phyloP scores from a whole-genome alignment of 805 yeast species.

The Saccharomycopsis fermentans region DNA sequence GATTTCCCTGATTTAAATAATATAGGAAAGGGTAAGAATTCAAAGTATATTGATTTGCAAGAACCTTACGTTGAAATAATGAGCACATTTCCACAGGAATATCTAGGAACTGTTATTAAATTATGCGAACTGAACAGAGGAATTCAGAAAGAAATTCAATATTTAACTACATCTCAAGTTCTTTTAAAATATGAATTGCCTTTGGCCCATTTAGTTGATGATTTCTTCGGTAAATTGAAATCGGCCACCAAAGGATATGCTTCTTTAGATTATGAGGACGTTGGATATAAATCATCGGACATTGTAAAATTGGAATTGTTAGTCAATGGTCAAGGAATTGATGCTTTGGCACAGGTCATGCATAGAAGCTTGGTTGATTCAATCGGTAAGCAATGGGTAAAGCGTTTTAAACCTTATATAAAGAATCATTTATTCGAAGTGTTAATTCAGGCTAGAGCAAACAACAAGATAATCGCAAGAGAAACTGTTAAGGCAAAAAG shows the following conservation, averaged over 20 bases:
- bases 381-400: constrained; percentile 74
- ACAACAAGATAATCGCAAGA: constrained; percentile 71
- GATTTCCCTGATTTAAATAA: constrained; percentile 64
- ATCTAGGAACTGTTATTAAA: constrained; percentile 76
- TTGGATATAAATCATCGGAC: constrained; percentile 73
- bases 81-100: constrained; percentile 86
- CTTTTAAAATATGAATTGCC: constrained; percentile 74
- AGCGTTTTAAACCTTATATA: constrained; percentile 68
- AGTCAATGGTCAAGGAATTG: constrained; percentile 83
- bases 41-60: constrained; percentile 41
- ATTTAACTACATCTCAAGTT: constrained; percentile 71
- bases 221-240: constrained; percentile 87
- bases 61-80: constrained; percentile 89
- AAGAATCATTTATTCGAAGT: constrained; percentile 85
- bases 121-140: constrained; percentile 83
- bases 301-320: constrained; percentile 80
- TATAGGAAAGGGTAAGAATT: constrained; percentile 29
- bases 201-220: constrained; percentile 83
- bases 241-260: constrained; percentile 90
- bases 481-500: constrained; percentile 90
- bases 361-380: constrained; percentile 68
- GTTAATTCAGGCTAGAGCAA: constrained; percentile 81
- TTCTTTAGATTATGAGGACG: constrained; percentile 88
- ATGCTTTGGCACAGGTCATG: constrained; percentile 86
- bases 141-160: constrained; percentile 66